Conservation (phyloP, 345 rosid species). For the Balakata baccata region DNA sequence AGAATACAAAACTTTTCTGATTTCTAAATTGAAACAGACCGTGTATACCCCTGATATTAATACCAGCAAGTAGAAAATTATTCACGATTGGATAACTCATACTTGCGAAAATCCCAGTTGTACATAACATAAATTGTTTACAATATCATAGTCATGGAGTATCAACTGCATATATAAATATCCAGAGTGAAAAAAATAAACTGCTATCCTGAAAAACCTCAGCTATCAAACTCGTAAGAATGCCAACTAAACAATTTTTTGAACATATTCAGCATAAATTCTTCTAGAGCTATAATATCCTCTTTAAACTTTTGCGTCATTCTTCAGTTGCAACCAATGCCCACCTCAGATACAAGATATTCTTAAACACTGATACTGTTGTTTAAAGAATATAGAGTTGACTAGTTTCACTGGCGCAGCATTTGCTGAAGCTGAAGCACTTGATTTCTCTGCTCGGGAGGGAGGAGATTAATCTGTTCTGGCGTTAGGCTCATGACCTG, state of each 20-base stretch:
- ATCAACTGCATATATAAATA: background rate
- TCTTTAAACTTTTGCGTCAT: background rate
- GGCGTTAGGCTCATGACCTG: slow-evolving; percentile 98
- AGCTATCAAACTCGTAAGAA: background rate
- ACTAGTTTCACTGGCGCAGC: slow-evolving; percentile 63
- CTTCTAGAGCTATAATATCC: background rate
- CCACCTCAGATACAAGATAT: background rate
- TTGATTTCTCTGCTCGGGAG: slow-evolving; percentile 87
- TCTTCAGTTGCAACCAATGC: background rate
- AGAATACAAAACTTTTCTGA: no score
- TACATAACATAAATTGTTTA: background rate
- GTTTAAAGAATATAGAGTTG: background rate
- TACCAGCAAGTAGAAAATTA: no score
- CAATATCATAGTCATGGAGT: background rate
- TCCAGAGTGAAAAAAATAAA: background rate
- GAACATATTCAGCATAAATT: background rate
- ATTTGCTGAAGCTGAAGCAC: slow-evolving; percentile 94
- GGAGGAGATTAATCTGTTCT: slow-evolving; percentile 81
- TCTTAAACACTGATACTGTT: background rate
- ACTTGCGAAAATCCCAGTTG: no score
- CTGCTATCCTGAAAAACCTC: background rate
- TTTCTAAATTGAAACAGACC: no score
- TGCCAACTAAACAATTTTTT: background rate
- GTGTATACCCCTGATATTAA: no score
- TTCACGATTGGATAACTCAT: no score